Conservation (phyloP, 305 asterid genomes). For the Plantago lanceolata region DNA sequence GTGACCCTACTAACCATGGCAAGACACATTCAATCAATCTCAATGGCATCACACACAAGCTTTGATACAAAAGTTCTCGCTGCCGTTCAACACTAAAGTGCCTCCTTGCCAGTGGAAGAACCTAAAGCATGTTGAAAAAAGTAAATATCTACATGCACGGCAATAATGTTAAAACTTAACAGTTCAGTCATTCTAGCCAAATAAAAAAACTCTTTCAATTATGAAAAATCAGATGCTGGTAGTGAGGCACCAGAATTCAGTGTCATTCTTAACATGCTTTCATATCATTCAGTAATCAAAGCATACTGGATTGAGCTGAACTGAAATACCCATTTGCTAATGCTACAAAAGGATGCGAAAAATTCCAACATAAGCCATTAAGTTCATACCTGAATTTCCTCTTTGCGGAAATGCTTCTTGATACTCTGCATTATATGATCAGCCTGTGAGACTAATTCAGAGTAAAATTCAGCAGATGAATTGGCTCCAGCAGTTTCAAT, state of each 20-base stretch:
- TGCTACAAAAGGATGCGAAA: neutral
- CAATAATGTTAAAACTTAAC: conserved; percentile 15
- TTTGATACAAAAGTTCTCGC: conserved; percentile 80
- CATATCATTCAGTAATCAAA: conserved; percentile 14
- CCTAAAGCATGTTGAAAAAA: conserved; percentile 41
- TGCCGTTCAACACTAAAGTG: conserved; percentile 78
- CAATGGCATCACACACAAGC: conserved; percentile 96
- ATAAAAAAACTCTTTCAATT: neutral
- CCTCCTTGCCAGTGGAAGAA: conserved; percentile 88
- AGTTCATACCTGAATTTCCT: conserved; percentile 73
- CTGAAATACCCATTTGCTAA: conserved; percentile 9
- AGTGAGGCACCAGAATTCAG: neutral
- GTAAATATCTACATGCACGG: conserved; percentile 21
- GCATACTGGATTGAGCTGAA: conserved; percentile 9
- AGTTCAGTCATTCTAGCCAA: conserved; percentile 17
- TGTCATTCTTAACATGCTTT: neutral
- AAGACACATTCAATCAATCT: conserved; percentile 87
- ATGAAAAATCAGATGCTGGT: neutral
- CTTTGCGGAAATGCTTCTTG: conserved; percentile 77
- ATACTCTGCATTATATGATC: conserved; percentile 85
- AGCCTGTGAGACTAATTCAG: conserved; percentile 81
- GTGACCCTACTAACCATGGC: conserved; percentile 91
- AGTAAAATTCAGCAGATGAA: conserved; percentile 85
- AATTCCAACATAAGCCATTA: conserved; percentile 14
- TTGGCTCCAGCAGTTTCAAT: conserved; percentile 82